phyloP scores from a whole-genome alignment of 164 flowering plant species.

The Piper betle region DNA sequence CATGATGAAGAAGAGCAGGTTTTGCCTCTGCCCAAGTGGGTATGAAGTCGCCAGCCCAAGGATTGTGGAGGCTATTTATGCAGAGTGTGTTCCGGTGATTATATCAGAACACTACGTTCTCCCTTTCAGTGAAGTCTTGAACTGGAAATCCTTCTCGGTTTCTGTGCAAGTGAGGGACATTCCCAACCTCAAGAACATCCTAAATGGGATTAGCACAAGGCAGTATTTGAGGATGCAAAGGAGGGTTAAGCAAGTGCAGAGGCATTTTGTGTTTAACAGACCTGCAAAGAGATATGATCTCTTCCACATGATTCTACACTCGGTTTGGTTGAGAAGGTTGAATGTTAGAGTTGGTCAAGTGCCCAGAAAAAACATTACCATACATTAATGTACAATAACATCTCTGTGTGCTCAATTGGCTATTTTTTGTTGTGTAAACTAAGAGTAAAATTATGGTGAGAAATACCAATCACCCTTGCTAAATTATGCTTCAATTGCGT shows the following conservation, averaged over 20 bases:
- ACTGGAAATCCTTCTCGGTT: constrained; percentile 10
- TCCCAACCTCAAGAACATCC: constrained; percentile 8
- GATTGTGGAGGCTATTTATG: constrained; percentile 13
- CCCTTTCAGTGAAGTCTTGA: constrained; percentile 12
- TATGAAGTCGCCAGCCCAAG: constrained; percentile 13
- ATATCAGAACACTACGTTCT: constrained; percentile 8
- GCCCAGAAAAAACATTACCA: background rate
- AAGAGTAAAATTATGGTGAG: too few relatives aligned
- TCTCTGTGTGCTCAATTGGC: too few relatives aligned
- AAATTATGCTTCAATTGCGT: too few relatives aligned
- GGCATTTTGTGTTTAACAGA: constrained; percentile 8
- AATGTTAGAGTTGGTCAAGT: background rate
- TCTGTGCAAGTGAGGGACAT: constrained; percentile 6
- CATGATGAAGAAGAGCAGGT: constrained; percentile 13
- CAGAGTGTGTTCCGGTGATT: constrained; percentile 10
- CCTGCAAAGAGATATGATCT: constrained; percentile 3
- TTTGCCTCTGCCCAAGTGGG: constrained; percentile 11
- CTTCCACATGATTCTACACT: constrained; percentile 12
- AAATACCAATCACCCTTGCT: too few relatives aligned
- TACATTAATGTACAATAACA: too few relatives aligned
- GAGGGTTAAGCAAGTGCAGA: constrained; percentile 10
- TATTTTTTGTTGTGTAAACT: too few relatives aligned
- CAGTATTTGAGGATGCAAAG: constrained; percentile 9
- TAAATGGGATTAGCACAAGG: constrained; percentile 6
- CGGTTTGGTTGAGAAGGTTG: constrained; percentile 13